Evolutionary conservation across 768 basidiomycete genomes (phyloP).

Genomic region (Mycena crocata): DNA sequence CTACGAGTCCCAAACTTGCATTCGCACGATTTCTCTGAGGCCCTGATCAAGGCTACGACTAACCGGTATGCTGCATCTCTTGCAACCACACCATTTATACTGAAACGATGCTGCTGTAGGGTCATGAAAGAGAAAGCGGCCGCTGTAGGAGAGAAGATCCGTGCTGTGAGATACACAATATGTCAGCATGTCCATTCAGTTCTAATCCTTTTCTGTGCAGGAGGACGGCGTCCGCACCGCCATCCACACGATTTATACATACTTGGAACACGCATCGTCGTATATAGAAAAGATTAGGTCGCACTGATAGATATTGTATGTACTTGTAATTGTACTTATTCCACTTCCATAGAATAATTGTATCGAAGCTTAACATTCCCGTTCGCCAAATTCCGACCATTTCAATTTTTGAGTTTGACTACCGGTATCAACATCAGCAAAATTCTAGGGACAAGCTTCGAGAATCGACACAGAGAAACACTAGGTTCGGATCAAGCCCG

Average conservation of each 20-base stretch:
- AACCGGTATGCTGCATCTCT: conserved; percentile 51
- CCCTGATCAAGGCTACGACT: conserved; percentile 66
- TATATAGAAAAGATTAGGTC: conserved; percentile 33
- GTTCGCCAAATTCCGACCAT: no score
- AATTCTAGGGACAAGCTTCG: no score
- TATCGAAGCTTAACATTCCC: no score
- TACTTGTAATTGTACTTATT: no score
- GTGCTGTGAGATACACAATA: conserved; percentile 40
- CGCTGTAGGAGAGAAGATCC: conserved; percentile 49
- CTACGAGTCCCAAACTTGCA: conserved; percentile 60
- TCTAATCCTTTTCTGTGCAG: conserved; percentile 42
- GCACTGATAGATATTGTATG: conserved; percentile 32
- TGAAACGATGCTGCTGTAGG: conserved; percentile 38
- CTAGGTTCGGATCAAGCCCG: no score
- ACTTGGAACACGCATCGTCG: conserved; percentile 46
- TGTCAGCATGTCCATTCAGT: neutral
- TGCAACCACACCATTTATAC: neutral
- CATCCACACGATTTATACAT: conserved; percentile 65
- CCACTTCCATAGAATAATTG: no score
- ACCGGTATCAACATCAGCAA: no score
- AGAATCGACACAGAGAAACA: no score
- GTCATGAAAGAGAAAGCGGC: conserved; percentile 73
- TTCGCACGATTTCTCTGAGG: conserved; percentile 61
- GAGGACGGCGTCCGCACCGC: conserved; percentile 72
- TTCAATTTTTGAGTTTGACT: no score